Base-by-base conservation (phyloP, 164 flowering plant species). In the Houttuynia cordata region DNA sequence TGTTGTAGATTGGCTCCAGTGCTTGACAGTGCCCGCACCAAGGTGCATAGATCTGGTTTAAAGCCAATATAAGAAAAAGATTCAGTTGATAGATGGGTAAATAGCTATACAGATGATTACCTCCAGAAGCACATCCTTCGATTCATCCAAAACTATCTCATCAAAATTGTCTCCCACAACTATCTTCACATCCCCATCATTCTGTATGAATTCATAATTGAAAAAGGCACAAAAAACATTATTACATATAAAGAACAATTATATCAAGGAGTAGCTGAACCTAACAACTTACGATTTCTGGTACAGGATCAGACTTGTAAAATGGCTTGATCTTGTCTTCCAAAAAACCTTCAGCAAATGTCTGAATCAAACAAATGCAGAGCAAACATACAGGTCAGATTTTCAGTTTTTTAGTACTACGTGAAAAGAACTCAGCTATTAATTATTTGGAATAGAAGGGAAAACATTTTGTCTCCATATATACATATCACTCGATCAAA, bases 21-120 rank as follows among this genome's bases (percentile, higher is more conserved):
- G 91, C 58, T 78, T 81, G 93, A 76, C 99, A 94, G 66, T 94
- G 99, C n/a, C 91, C 89, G 74, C 97, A 94, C 97, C 99, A 94
- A 21, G 97, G 96, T 64, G 99, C 99, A 80, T 86, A 91, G 58
- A 94, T 80, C 99, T 94, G 75, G 49, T 56, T 47, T 25, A 51
- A 51, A 61, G 57, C 21, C 56, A 42, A 45, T 7, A 17, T 17
- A 2, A 45, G 17, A 2, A 45, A 17, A 45, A 45, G 13, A n/a
- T 37, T 10, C 21, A 53, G 57, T 24, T 21, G 12, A 54, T 10
- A 23, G 57, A 23, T 19, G 12, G 17, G 9, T 8, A 45, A 45
- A 17, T 30, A 30, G 37, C 2, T 30, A 30, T 10, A 8, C 13
- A 23, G 53, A 21, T 42, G 10, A 19, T 62, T 80, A 94, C 97